phyloP scores from a whole-genome alignment of 176 grass and related monocot genomes.

The Eragrostis nindensis region DNA sequence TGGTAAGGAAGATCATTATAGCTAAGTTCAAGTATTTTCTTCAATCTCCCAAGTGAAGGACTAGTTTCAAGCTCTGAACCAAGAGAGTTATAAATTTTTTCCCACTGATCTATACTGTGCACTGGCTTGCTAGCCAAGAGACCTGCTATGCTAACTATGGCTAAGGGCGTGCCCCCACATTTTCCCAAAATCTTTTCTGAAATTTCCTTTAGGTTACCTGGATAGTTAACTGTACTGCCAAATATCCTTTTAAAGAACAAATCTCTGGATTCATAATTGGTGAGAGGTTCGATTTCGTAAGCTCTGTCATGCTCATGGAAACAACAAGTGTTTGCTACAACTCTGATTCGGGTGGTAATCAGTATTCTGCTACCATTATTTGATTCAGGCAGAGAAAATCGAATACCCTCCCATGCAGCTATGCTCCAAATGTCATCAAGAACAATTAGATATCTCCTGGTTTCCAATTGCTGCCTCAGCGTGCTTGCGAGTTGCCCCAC shows the following conservation, averaged over 20 bases:
- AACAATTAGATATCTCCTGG: constrained; percentile 50
- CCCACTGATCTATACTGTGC: constrained; percentile 34
- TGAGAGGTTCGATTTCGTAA: constrained; percentile 53
- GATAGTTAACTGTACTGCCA: constrained; percentile 22
- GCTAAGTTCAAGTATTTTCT: constrained; percentile 53
- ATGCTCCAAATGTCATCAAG: constrained; percentile 54
- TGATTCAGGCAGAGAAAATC: constrained; percentile 41
- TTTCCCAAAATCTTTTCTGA: constrained; percentile 40
- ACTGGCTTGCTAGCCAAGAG: constrained; percentile 27
- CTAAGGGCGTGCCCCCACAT: constrained; percentile 37
- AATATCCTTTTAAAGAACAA: constrained; percentile 46
- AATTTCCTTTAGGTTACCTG: not conserved
- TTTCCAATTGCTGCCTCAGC: constrained; percentile 24
- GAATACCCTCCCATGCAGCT: constrained; percentile 38
- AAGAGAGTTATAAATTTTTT: constrained; percentile 31
- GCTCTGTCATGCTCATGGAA: constrained; percentile 39
- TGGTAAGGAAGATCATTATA: constrained; percentile 51
- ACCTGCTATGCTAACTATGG: constrained; percentile 49
- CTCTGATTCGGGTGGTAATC: constrained; percentile 49
- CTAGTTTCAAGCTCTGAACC: constrained; percentile 42
- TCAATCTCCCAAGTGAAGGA: constrained; percentile 49
- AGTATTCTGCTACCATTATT: constrained; percentile 43
- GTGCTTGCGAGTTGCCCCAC: constrained; percentile 22
- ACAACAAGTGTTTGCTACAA: constrained; percentile 40
- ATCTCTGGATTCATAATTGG: constrained; percentile 6